Base-by-base conservation (phyloP, 345 rosid genomes). In the Gynandropsis gynandra region DNA sequence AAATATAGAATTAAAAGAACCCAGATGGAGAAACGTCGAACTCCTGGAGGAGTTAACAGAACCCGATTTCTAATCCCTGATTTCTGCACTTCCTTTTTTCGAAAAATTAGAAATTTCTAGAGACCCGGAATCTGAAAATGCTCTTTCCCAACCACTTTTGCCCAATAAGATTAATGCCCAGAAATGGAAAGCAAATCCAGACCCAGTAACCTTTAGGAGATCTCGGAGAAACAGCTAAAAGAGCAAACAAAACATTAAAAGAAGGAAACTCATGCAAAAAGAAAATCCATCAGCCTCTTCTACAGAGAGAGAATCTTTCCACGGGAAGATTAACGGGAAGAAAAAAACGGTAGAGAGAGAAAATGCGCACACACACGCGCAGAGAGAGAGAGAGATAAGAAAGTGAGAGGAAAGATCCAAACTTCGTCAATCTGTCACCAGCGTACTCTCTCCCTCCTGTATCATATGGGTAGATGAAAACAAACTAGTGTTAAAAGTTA, bases 351-450 rank as follows among this genome's bases (percentile, higher is more conserved):
- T 11, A 41, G 36, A 32, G 46, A 47, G 42, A 54, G 48, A 46
- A 14, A 38, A 49, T 38, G 58, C 21, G 47, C 51, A 44, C 53
- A 64, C 52, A 56, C 16, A 34, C 37, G 56, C 13, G 38, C 40
- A 65, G 70, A 66, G 56, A 59, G 56, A 65, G 38, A 52, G 70
- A 59, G 60, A 53, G 64, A 66, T 18, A 59, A 52, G 1, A 58
- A 65, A 64, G 52, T 55, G 24, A 65, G n/a, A 65, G 43, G 56
- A 59, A 66, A 66, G 65, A 66, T 66, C 46, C 29, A 2, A 52
- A 59, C 61, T 47, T 59, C 65, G 24, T 64, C 59, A 64, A 65
- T 65, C 64, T 52, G 59, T 64, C 59, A 24, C 29, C 29, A 24
- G 29, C 29, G 2, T 5, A 24, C 29, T 40, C 59, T 31, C 27